Conservation (phyloP, 2,329 filamentous ascomycete species). For the Fusarium sp. region DNA sequence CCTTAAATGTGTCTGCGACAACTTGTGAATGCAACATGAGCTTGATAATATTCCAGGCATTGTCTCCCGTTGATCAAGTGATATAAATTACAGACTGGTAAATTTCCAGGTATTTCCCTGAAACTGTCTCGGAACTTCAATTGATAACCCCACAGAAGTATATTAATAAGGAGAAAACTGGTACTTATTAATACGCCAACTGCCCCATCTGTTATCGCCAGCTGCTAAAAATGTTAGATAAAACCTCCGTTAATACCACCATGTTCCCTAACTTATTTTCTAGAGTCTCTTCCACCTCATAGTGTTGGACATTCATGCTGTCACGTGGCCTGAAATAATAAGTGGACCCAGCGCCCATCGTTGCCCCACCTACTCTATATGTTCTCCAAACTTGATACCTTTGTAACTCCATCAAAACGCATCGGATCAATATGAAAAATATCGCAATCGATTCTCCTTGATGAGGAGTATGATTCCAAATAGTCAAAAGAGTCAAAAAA, state of each 20-base stretch:
- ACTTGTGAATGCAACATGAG: neutral
- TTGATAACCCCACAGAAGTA: rapidly evolving
- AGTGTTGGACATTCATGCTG: neutral
- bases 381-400: rapidly evolving
- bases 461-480: no score
- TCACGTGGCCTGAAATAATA: neutral
- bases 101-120: rapidly evolving
- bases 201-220: rapidly evolving
- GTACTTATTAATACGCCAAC: rapidly evolving
- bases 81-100: no score
- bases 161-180: rapidly evolving
- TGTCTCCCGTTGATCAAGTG: rapidly evolving
- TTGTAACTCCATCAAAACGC: neutral
- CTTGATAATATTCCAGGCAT: rapidly evolving
- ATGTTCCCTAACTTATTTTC: rapidly evolving
- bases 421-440: neutral
- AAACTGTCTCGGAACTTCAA: neutral
- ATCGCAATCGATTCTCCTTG: neutral
- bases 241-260: rapidly evolving
- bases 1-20: neutral
- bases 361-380: rapidly evolving
- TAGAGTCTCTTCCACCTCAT: neutral
- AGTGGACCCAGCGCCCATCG: rapidly evolving
- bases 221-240: rapidly evolving
- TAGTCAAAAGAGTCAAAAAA: rapidly evolving